Evolutionary conservation across 495 filamentous ascomycete genomes (phyloP), one percentile per base, ranked within the genome.

Genomic region (Penicillium fimorum): DNA sequence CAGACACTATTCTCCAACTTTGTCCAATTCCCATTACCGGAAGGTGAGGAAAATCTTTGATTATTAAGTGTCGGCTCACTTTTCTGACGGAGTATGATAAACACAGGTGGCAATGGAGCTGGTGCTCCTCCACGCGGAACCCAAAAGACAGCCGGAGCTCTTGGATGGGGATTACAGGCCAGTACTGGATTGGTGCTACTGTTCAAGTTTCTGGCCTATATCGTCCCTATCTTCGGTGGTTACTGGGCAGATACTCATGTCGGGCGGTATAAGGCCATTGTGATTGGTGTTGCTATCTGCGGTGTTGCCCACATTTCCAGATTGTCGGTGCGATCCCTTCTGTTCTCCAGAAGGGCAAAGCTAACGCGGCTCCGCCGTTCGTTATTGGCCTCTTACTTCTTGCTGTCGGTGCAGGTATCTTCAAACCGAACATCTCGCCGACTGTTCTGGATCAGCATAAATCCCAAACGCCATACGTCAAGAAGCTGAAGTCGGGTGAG

Each of bases 241-340:
- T 85, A 81, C 81, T 63, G 84, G 53, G 79, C 83, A 47, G 85
- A 87, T 61, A 73, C 76, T 0, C 73, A 76, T 51, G 75, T 78
- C 15, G 85, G 85, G 13, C 79, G 84, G 9, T 76, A 69, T 59
- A 67, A 64, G 43, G 68, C 70, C 3, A 87, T 90, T 56, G 75
- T 77, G 64, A 77, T 81, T 59, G 87, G 87, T 65, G 80, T 88
- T 0, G 38, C 61, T 0, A 77, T 89, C n/a, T 87, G 83, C 55
- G 80, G 86, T 62, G 38, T 86, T 50, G 84, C 84, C n/a, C 85
- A 88, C 64, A 68, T 87, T 32, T 89, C 50, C 80, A 87, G 65
- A 71, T 87, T 42, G 70, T 76, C 50, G 81, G 82, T n/a, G 85
- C 84, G 11, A 71, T 85, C 13, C 84, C 82, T 46, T 62, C 72